Base-by-base conservation (phyloP, 352 stramenopile species). In the Globisporangium uncinulatum region DNA sequence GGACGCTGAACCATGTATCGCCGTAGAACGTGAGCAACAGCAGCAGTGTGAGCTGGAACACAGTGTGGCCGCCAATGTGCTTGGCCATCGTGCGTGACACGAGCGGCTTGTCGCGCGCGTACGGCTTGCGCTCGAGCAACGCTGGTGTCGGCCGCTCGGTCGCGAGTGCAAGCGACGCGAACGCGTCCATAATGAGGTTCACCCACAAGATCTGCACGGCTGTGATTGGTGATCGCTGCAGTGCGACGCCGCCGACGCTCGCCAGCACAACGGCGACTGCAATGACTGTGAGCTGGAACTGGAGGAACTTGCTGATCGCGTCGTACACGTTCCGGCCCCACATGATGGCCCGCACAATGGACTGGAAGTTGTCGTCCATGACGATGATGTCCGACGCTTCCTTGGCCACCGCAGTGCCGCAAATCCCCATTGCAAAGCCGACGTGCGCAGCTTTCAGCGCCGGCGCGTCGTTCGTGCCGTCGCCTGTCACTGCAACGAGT, bases 181-280 rank as follows among this genome's bases (percentile, higher is more conserved):
- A 97, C 7, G 94, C 98, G 67, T 99, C 97, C 95, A 99, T 99
- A 68, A 99, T 98, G 17, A 99, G 75, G 65, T 99, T 99, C 46
- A 99, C 94, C 96, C 96, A 99, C 0, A 99, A 75, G 79, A 99
- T 90, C 70, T 98, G 97, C 7, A 99, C 89, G 8, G 96, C 92
- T 43, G 89, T 97, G 14, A 99, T 74, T 2, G 95, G 94, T n/a
- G 83, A 90, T 55, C 88, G 73, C 55, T 89, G 74, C 0, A 89
- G 54, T 19, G 87, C 75, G 7, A 89, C 67, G 17, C 94, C 90
- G 6, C 87, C 88, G 20, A 98, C 46, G 59, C 98, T 97, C 3
- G 94, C 94, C 21, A 98, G 74, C 24, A 72, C 83, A 43, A 99
- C 87, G 4, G 94, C 97, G 9, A 97, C 94, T 24, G 99, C 79